Percentiles rank a stretch among this genome's conserved stretches.
Evolutionary conservation across 129 eudicot species (phyloP).

Genomic region (Erigeron canadensis): DNA sequence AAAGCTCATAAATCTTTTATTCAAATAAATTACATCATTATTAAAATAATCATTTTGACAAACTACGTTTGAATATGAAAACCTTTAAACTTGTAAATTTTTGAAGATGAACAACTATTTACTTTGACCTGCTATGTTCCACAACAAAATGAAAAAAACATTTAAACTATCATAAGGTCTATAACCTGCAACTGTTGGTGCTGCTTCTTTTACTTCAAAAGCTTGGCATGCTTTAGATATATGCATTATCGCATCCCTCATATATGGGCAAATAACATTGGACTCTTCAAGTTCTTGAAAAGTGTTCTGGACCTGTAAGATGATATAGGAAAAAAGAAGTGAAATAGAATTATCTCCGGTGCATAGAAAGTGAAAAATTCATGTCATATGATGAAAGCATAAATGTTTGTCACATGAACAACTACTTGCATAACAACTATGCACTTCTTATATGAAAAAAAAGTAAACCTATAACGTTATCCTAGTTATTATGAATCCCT

Average conservation of each 20-base stretch:
- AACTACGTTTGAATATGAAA: too few species aligned
- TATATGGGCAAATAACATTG: conserved; percentile 60
- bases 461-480: too few species aligned
- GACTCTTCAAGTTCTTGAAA: conserved; percentile 77
- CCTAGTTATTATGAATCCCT: too few species aligned
- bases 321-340: not conserved
- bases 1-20: too few species aligned
- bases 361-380: not conserved
- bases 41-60: too few species aligned
- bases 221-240: conserved; percentile 72
- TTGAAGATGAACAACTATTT: too few species aligned
- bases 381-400: not conserved
- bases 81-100: not conserved
- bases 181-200: conserved; percentile 69
- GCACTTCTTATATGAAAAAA: too few species aligned
- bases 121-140: too few species aligned
- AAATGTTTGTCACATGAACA: too few species aligned
- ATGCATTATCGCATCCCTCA: conserved; percentile 79
- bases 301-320: conserved; percentile 60
- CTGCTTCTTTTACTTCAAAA: conserved; percentile 83
- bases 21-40: too few species aligned
- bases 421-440: too few species aligned
- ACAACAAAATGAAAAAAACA: not conserved
- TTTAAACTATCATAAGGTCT: conserved; percentile 9
- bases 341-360: not conserved